Conservation (phyloP, 2,329 filamentous ascomycete species). For the Paraphoma chrysanthemicola region DNA sequence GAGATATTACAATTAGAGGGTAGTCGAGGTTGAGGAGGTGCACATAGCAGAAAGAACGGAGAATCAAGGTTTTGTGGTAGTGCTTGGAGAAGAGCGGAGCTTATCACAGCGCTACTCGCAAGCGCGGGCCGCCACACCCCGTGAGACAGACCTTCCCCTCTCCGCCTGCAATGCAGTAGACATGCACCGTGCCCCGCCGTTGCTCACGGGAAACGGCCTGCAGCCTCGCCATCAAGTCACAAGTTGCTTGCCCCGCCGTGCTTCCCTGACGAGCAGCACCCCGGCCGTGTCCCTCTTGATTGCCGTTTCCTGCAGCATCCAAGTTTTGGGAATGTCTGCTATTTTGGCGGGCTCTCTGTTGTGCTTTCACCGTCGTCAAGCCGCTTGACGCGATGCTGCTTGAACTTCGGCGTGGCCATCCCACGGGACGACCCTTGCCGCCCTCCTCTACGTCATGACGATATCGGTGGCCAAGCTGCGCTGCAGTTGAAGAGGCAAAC, state of each 20-base stretch:
- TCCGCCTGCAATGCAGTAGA: neutral
- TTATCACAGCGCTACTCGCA: slow-evolving; percentile 26
- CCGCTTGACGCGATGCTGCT: slow-evolving; percentile 10
- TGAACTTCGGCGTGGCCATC: slow-evolving; percentile 5
- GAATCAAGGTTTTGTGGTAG: slow-evolving; percentile 25
- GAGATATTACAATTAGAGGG: slow-evolving; percentile 23
- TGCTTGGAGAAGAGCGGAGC: slow-evolving; percentile 13
- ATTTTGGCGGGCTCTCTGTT: neutral
- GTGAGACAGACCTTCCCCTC: slow-evolving; percentile 16
- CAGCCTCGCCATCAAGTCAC: slow-evolving; percentile 17
- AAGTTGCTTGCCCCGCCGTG: slow-evolving; percentile 20
- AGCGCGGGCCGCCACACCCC: slow-evolving; percentile 23
- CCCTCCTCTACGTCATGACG: slow-evolving; percentile 20
- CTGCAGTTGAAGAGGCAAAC: slow-evolving; percentile 15
- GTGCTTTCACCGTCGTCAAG: slow-evolving; percentile 6
- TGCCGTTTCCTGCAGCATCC: slow-evolving; percentile 9
- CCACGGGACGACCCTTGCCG: slow-evolving; percentile 10
- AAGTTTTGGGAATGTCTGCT: neutral
- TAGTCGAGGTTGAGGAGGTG: slow-evolving; percentile 13
- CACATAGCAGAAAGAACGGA: slow-evolving; percentile 20
- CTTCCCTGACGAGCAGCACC: neutral
- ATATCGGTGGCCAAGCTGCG: slow-evolving; percentile 15
- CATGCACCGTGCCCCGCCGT: slow-evolving; percentile 15
- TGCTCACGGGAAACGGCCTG: slow-evolving; percentile 15
- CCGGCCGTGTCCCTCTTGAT: neutral